Evolutionary conservation across 768 basidiomycete genomes (phyloP), one percentile per base, ranked within the genome.

Genomic region (Vishniacozyma victoriae): DNA sequence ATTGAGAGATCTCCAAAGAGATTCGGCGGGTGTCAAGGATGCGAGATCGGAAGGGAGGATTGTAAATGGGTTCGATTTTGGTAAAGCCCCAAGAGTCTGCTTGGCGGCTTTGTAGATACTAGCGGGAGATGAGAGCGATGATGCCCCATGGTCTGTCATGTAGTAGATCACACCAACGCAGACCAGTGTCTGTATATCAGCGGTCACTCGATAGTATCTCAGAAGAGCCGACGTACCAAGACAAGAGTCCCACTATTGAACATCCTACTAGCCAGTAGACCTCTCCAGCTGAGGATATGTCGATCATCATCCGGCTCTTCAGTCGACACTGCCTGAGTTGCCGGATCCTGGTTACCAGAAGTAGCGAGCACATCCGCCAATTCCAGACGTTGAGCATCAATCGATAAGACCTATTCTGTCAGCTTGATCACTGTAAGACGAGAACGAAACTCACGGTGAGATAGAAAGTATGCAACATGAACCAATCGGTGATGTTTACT

Each of bases 401-500:
- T 95, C 0, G 89, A 90, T 19, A 99, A 75, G 22, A 73, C 69
- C 64, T 67, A 35, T 13, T 4, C 0, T 23, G 19, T 25, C 24
- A 11, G 36, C 11, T 23, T 37, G 35, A 2, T 11, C 14, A n/a
- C 13, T 11, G 14, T 6, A 5, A 42, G 27, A 13, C 4, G 7
- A 26, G 31, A 35, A 31, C 12, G 24, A 3, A 12, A 45, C 61
- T 55, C 16, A 95, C 90, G 5, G 92, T 86, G 55, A 92, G 77
- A 73, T 93, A 96, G 74, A 96, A 93, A 0, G 90, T 95, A 64
- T 95, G 88, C 14, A 93, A 85, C 52, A 97, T 78, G 75, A 92
- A 93, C 90, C 90, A 97, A 69, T 97, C 92, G 14, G 90, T 91
- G 24, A 96, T 85, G 18, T 96, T 78, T 11, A 96, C 89, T 19